Evolutionary conservation across 352 stramenopile genomes (phyloP).

Genomic region (Pythium sukuiense): DNA sequence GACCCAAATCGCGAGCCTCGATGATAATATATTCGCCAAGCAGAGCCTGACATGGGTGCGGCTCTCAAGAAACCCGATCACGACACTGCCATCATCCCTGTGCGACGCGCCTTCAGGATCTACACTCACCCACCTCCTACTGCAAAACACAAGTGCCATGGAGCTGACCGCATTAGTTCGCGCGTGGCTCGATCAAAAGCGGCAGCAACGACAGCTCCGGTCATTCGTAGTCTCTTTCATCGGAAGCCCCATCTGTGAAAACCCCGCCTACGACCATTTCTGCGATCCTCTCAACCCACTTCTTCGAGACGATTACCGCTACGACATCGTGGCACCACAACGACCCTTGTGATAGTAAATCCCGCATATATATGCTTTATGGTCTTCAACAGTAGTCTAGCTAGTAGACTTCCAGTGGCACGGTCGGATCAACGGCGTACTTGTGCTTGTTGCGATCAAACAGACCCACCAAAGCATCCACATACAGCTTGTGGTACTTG

Average conservation of each 20-base stretch:
- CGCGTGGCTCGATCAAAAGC: neutral
- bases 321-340: neutral
- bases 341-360: neutral
- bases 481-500: conserved; percentile 90
- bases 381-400: no score
- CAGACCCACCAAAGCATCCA: conserved; percentile 73
- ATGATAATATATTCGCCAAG: neutral
- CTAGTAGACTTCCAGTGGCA: conserved; percentile 55
- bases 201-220: neutral
- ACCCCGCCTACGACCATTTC: neutral
- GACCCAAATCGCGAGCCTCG: neutral
- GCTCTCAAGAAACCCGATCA: neutral
- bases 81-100: neutral
- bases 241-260: neutral
- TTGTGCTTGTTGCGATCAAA: conserved; percentile 87
- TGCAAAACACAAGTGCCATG: neutral
- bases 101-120: no score
- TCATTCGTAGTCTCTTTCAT: neutral
- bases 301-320: neutral
- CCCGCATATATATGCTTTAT: no score
- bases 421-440: conserved; percentile 69
- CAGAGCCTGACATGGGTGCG: neutral
- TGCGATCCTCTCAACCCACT: neutral
- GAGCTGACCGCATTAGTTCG: neutral
- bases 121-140: neutral